Evolutionary conservation across 225 moss, liverwort and hornwort genomes (phyloP).

Genomic region (Straminergon stramineum): DNA sequence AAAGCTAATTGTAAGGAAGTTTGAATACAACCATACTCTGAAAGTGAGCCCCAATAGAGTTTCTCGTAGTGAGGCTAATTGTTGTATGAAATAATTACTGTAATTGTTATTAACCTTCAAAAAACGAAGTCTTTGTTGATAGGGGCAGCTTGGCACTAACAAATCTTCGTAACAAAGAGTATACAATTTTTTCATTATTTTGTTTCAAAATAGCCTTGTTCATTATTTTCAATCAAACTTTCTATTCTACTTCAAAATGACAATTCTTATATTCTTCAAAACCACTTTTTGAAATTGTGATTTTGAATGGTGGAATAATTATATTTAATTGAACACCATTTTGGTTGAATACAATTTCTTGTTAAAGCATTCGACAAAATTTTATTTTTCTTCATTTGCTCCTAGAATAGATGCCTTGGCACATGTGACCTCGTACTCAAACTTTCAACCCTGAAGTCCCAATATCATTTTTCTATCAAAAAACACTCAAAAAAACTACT

Average conservation of each 20-base stretch:
- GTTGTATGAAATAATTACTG: not conserved
- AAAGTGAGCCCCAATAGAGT: not conserved
- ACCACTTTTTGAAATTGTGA: too few relatives aligned
- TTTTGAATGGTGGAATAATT: not conserved
- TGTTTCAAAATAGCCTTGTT: not conserved
- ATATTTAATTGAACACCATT: not conserved
- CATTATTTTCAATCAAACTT: not conserved
- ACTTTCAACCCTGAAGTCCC: too few relatives aligned
- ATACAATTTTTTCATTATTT: not conserved
- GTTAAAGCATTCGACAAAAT: too few relatives aligned
- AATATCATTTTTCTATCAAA: too few relatives aligned
- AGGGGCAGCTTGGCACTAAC: rapidly evolving
- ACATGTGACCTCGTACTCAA: too few relatives aligned
- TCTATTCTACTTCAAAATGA: not conserved
- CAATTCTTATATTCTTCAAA: not conserved
- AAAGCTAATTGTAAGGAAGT: not conserved
- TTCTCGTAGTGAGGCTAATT: not conserved
- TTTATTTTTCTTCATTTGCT: too few relatives aligned
- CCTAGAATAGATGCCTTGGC: not conserved
- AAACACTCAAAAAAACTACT: too few relatives aligned
- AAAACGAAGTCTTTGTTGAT: not conserved
- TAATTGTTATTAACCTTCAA: not conserved
- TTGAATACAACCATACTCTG: not conserved
- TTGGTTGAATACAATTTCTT: not conserved
- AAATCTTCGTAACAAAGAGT: not conserved